These are phyloP conservation scores for Hypoxylon intermedium DNA, from an alignment of 495 filamentous ascomycete species.

Conservation along the genomic window DNA sequence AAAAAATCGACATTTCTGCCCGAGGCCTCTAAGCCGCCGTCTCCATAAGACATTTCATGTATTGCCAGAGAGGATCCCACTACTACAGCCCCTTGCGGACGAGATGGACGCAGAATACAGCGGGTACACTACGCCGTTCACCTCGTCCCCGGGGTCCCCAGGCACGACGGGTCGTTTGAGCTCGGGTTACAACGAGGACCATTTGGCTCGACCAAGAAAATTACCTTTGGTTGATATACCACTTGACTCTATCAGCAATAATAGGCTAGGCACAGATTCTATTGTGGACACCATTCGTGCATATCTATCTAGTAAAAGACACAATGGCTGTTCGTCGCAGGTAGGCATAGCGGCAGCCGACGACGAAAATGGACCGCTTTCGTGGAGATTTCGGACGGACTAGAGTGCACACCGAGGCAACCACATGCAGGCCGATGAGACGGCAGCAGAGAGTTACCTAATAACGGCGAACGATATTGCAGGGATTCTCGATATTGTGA, in stretches of 20 bases:
- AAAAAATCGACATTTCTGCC: constrained; percentile 32
- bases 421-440: not conserved
- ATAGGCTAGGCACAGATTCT: constrained; percentile 22
- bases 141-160: constrained; percentile 13
- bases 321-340: constrained; percentile 7
- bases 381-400: not conserved
- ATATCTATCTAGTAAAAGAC: constrained; percentile 30
- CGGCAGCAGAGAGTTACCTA: constrained; percentile 24
- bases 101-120: not conserved
- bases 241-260: constrained; percentile 6
- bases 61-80: constrained; percentile 18
- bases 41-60: constrained; percentile 19
- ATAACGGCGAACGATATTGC: constrained; percentile 33
- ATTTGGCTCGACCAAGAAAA: constrained; percentile 10
- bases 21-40: constrained; percentile 20
- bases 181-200: not conserved
- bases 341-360: not conserved
- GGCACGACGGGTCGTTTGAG: constrained; percentile 1
- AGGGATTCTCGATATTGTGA: constrained; percentile 36
- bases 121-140: not conserved
- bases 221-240: not conserved
- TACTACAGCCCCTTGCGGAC: constrained; percentile 19
- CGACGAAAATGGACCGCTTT: constrained; percentile 11
- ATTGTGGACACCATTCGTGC: constrained; percentile 33
- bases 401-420: not conserved